A percentile compares a stretch with the other conserved stretches of the same genome.
Conservation (phyloP, 2,329 filamentous ascomycete species). For the Pestalotiopsis sp. region DNA sequence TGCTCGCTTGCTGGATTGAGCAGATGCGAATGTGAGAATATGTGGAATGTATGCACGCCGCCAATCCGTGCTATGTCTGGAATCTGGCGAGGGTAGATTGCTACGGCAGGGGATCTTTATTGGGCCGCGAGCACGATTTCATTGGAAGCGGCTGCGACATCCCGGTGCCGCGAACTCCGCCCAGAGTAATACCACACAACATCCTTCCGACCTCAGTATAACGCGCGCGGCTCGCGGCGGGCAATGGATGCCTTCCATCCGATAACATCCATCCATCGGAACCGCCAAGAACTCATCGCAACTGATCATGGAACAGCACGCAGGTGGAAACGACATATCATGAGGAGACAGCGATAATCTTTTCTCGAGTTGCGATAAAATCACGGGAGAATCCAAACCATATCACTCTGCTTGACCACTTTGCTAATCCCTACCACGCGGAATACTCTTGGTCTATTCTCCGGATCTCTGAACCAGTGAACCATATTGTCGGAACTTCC, state of each 20-base stretch:
- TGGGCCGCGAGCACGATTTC: neutral
- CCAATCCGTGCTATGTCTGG: neutral
- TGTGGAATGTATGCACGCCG: neutral
- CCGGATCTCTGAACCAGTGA: neutral
- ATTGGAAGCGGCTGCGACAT: neutral
- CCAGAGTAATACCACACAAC: neutral
- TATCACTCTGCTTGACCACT: neutral
- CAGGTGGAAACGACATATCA: neutral
- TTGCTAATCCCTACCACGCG: neutral
- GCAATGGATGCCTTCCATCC: neutral
- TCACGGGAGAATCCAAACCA: neutral
- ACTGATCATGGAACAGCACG: neutral
- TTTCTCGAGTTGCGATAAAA: neutral
- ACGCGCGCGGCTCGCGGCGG: neutral
- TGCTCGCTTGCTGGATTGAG: conserved; percentile 1
- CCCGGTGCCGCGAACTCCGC: conserved; percentile 1
- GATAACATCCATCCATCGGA: neutral
- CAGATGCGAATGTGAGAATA: neutral
- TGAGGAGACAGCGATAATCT: neutral
- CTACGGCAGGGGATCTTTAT: neutral
- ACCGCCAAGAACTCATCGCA: neutral
- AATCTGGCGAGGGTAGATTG: neutral
- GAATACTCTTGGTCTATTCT: neutral
- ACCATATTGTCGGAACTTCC: neutral
- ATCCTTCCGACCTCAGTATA: neutral